These are phyloP conservation scores for Fusarium dimerum DNA, from an alignment of 2,329 filamentous ascomycete genomes.

Conservation along the genomic window DNA sequence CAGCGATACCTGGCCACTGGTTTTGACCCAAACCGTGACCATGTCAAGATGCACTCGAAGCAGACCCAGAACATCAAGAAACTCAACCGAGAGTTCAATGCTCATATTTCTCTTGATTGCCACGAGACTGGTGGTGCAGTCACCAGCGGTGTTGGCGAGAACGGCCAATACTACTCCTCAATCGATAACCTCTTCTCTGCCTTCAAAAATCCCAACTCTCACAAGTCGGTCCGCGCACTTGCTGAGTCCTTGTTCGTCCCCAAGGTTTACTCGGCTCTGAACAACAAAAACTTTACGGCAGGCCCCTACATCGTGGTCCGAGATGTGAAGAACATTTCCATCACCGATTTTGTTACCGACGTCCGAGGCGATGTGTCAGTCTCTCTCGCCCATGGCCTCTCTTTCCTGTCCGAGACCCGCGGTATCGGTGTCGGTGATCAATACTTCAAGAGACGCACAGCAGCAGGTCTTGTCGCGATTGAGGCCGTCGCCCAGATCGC, in stretches of 20 bases:
- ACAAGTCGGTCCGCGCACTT: conserved; percentile 25
- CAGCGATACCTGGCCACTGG: conserved; percentile 29
- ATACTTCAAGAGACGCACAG: conserved; percentile 28
- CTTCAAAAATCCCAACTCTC: conserved; percentile 32
- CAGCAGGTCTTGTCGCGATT: conserved; percentile 23
- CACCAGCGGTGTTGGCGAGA: conserved; percentile 9
- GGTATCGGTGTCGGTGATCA: conserved; percentile 29
- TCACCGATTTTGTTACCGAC: conserved; percentile 26
- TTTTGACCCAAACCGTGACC: conserved; percentile 33
- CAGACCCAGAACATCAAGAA: conserved; percentile 31
- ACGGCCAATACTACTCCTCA: background rate
- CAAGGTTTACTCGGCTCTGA: conserved; percentile 25
- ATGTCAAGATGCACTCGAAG: conserved; percentile 28
- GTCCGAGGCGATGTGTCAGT: conserved; percentile 24
- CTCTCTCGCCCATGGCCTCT: conserved; percentile 25
- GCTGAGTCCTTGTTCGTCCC: conserved; percentile 26
- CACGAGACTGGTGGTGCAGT: conserved; percentile 21
- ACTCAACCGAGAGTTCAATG: conserved; percentile 22
- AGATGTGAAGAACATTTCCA: conserved; percentile 9
- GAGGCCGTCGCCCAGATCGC: conserved; percentile 27
- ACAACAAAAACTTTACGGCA: conserved; percentile 22
- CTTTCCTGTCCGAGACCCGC: conserved; percentile 29
- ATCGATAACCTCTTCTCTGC: conserved; percentile 27
- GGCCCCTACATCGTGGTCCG: conserved; percentile 22
- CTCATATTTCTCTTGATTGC: conserved; percentile 30